Evolutionary conservation across 768 basidiomycete species (phyloP), one percentile per base, ranked within the genome.

Genomic region (Suillus spraguei): DNA sequence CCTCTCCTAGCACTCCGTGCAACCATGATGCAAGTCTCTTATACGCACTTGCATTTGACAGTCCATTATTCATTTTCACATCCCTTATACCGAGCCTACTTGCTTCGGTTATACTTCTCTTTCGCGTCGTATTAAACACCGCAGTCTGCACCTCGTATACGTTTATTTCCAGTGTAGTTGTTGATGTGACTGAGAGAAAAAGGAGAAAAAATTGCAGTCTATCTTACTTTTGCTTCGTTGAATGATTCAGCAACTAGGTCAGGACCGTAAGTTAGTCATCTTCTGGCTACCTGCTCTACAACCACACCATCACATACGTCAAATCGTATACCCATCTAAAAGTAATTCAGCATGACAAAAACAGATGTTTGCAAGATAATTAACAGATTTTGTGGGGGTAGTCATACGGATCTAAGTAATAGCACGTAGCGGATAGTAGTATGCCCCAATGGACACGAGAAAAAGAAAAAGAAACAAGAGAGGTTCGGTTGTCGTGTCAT

Each of bases 61-160:
- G 62, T 42, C 70, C 74, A 11, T 32, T 75, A 59, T 61, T 55
- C 58, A 50, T 68, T n/a, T 60, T 76, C 49, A 74, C 69, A 64
- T 63, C 68, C 22, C 64, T 74, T 13, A 20, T 75, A 2, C 46
- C 69, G 6, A 3, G 83, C 66, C 39, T 85, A 42, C 67, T 89
- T 58, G 80, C 82, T 2, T 87, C 88, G 1, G 56, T 83, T 55
- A 69, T 78, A 33, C 74, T 83, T 53, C 73, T 84, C 63, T 38
- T 78, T 36, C 70, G 81, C 16, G 68, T 85, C 35, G 22, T 79
- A 7, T 63, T 80, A 28, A 77, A 82, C 52, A 41, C 82, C 28
- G 74, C 83, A 60, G 47, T 89, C 5, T 72, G 76, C 65, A 75
- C 78, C 24, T 88, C 88, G 0, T 82, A 81, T 66, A 65, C 69